Percentiles rank a stretch among this genome's conserved stretches.
Evolutionary conservation across 2,329 filamentous ascomycete species (phyloP).

Genomic region (Ramularia collo-cygni): DNA sequence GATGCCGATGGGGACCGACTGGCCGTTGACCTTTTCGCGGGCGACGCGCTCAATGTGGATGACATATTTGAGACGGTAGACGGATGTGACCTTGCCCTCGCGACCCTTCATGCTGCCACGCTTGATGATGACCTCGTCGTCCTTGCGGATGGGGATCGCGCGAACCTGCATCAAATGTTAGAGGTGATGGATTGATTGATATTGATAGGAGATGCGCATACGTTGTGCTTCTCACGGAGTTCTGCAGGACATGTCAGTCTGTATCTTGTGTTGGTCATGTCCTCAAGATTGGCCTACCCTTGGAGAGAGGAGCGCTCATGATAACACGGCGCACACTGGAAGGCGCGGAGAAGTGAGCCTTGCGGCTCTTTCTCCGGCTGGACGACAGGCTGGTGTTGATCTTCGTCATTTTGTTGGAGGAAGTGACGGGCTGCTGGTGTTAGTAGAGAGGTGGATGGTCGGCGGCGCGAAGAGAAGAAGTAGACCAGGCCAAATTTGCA

Average conservation of each 20-base stretch:
- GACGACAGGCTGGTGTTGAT: conserved; percentile 61
- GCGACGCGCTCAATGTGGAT: conserved; percentile 95
- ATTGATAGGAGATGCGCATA: conserved; percentile 37
- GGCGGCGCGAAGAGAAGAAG: conserved; percentile 10
- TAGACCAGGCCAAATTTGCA: no score
- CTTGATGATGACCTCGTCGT: conserved; percentile 73
- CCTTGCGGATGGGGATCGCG: conserved; percentile 94
- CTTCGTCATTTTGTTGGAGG: conserved; percentile 60
- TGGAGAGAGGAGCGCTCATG: conserved; percentile 93
- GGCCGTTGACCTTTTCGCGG: conserved; percentile 95
- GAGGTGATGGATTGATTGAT: no score
- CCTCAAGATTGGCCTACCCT: conserved; percentile 45
- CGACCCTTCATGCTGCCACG: conserved; percentile 94
- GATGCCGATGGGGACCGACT: conserved; percentile 89
- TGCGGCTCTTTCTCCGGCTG: conserved; percentile 97
- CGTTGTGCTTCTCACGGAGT: conserved; percentile 98
- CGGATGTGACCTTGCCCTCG: conserved; percentile 95
- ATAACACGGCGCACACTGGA: conserved; percentile 91
- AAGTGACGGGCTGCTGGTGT: conserved; percentile 11
- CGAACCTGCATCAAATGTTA: conserved; percentile 58
- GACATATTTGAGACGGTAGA: conserved; percentile 97
- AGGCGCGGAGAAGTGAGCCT: conserved; percentile 94
- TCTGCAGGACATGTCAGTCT: conserved; percentile 34
- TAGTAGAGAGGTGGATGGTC: conserved; percentile 15
- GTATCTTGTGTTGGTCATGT: conserved; percentile 17